A percentile compares a stretch with the other conserved stretches of the same genome.
Evolutionary conservation across 176 grass and related monocot species (phyloP).

Genomic region (Pharus latifolius): DNA sequence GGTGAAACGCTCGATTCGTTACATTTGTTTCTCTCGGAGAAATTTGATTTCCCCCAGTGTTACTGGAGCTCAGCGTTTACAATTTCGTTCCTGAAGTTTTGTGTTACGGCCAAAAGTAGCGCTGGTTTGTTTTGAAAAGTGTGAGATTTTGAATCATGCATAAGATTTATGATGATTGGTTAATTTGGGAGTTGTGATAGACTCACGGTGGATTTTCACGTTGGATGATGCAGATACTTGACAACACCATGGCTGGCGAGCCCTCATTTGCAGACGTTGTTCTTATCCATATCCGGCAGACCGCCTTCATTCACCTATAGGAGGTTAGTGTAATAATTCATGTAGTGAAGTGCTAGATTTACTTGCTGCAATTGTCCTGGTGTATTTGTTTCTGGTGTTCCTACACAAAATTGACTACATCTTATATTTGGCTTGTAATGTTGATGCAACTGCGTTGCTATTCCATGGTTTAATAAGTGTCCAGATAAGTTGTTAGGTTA

Average conservation of each 20-base stretch:
- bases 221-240: conserved; percentile 46
- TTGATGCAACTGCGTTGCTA: neutral
- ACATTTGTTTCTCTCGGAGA: neutral
- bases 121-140: neutral
- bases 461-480: neutral
- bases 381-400: neutral
- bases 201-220: too few species aligned
- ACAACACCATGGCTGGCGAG: conserved; percentile 90
- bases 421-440: neutral
- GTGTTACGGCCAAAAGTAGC: neutral
- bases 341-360: neutral
- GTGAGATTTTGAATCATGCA: too few species aligned
- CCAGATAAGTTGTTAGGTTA: neutral
- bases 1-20: neutral
- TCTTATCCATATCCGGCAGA: conserved; percentile 61
- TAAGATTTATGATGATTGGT: neutral
- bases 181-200: conserved; percentile 1
- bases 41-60: neutral
- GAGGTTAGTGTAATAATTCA: conserved; percentile 33
- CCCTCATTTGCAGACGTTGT: conserved; percentile 86
- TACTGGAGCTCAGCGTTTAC: too few species aligned
- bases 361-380: neutral
- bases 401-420: neutral
- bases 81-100: too few species aligned
- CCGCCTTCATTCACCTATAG: conserved; percentile 61